A percentile compares a stretch with the other conserved stretches of the same genome.
Conservation (phyloP, 371 early-diverging fungal species). For the Mortierella sp. region DNA sequence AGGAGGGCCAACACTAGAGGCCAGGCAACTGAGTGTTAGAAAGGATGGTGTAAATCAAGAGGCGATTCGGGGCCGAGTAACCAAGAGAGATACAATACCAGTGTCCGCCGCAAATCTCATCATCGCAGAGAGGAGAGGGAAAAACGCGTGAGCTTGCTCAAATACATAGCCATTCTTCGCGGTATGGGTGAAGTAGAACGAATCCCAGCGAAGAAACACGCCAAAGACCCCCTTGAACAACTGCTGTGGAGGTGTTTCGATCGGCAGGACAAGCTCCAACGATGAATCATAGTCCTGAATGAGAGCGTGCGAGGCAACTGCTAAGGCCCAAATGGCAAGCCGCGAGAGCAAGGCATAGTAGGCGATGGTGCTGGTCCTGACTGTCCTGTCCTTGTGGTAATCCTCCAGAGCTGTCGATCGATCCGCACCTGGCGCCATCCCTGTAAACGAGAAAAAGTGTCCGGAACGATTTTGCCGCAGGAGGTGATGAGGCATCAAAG, state of each 20-base stretch:
- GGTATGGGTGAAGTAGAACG: slow-evolving; percentile 88
- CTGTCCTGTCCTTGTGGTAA: not conserved
- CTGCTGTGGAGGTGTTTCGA: slow-evolving; percentile 21
- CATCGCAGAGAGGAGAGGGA: slow-evolving; percentile 83
- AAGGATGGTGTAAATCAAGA: no score
- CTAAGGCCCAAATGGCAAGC: slow-evolving; percentile 55
- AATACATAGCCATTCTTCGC: slow-evolving; percentile 84
- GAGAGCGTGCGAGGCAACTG: slow-evolving; percentile 56
- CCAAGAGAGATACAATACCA: slow-evolving; percentile 29
- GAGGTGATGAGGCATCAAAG: no score
- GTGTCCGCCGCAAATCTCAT: slow-evolving; percentile 63
- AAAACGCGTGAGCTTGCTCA: slow-evolving; percentile 95
- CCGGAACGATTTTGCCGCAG: no score
- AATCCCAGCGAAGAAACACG: slow-evolving; percentile 91
- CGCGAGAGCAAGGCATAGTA: slow-evolving; percentile 44
- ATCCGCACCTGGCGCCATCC: slow-evolving; percentile 9
- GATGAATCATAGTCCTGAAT: slow-evolving; percentile 68
- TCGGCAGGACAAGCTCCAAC: slow-evolving; percentile 53
- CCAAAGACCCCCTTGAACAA: slow-evolving; percentile 50
- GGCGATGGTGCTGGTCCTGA: slow-evolving; percentile 32
- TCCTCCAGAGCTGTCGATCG: not conserved
- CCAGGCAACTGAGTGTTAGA: not conserved
- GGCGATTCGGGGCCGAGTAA: no score
- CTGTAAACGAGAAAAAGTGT: not conserved
- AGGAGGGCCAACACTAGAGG: slow-evolving; percentile 30